Percentiles rank a stretch among this genome's conserved stretches.
Evolutionary conservation across 1,284 basidiomycete species (phyloP).

Genomic region (Termitomyces sp.): DNA sequence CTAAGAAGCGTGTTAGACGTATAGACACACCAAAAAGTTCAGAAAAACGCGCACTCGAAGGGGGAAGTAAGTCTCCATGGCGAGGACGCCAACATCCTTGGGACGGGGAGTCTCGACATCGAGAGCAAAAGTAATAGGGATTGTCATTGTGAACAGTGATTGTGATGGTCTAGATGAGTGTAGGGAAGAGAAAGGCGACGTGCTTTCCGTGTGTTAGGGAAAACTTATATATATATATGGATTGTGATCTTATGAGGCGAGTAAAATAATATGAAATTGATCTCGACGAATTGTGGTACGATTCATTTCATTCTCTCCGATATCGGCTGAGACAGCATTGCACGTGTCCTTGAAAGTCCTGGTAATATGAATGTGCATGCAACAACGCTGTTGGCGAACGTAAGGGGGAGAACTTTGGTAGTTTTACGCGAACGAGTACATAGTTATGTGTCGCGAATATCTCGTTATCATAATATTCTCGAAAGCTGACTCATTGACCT

Average conservation of each 20-base stretch:
- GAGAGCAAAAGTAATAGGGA: constrained; percentile 29
- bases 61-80: constrained; percentile 92
- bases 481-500: too few species aligned
- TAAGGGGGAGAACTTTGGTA: too few species aligned
- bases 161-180: background rate
- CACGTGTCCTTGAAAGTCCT: background rate
- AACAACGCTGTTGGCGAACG: too few species aligned
- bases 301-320: constrained; percentile 19
- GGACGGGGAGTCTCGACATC: constrained; percentile 55
- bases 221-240: constrained; percentile 26
- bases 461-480: too few species aligned
- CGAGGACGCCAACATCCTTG: constrained; percentile 89
- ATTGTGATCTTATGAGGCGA: constrained; percentile 22
- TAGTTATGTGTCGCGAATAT: too few species aligned
- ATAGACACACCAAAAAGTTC: constrained; percentile 6
- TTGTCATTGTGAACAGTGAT: constrained; percentile 30
- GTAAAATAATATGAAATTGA: constrained; percentile 30
- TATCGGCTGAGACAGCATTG: constrained; percentile 3
- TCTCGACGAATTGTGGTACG: constrained; percentile 36
- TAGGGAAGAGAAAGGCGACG: constrained; percentile 14
- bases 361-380: too few species aligned
- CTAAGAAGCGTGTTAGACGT: constrained; percentile 33
- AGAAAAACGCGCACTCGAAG: constrained; percentile 59
- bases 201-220: constrained; percentile 2
- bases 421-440: too few species aligned